Evolutionary conservation across 2,329 filamentous ascomycete genomes (phyloP).

Genomic region (Alternaria alternata): DNA sequence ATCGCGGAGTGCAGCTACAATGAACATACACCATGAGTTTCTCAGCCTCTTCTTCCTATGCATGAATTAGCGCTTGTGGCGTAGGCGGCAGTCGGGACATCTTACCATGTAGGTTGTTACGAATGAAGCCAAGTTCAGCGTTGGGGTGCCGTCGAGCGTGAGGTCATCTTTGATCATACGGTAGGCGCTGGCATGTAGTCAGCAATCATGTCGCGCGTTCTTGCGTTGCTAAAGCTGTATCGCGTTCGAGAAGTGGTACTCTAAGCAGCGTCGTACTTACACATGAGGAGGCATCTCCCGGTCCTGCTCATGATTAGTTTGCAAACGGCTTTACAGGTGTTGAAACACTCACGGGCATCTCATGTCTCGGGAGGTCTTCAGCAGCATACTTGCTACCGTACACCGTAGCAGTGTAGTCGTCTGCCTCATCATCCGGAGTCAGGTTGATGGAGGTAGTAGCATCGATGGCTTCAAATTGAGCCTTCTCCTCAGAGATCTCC

Average conservation of each 20-base stretch:
- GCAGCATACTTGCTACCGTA: conserved; percentile 88
- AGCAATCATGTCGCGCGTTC: not conserved
- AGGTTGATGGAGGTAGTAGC: conserved; percentile 32
- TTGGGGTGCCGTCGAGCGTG: conserved; percentile 77
- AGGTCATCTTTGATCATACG: conserved; percentile 92
- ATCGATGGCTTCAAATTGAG: conserved; percentile 28
- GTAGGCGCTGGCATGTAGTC: conserved; percentile 67
- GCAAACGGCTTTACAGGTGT: not conserved
- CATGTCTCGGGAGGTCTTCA: conserved; percentile 78
- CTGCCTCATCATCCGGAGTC: conserved; percentile 48
- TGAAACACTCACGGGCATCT: conserved; percentile 76
- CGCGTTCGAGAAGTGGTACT: not conserved
- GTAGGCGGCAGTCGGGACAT: conserved; percentile 37
- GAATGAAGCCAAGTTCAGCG: conserved; percentile 80
- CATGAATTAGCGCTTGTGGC: conserved; percentile 1
- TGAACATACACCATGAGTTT: conserved; percentile 83
- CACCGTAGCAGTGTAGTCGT: conserved; percentile 76
- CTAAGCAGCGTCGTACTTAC: conserved; percentile 20
- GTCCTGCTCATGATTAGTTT: conserved; percentile 25
- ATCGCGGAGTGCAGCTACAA: not conserved
- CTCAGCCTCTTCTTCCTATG: conserved; percentile 88
- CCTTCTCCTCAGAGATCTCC: conserved; percentile 45
- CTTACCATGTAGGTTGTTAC: conserved; percentile 93
- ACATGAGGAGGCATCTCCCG: conserved; percentile 87
- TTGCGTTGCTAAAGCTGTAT: too few relatives aligned